phyloP scores from a whole-genome alignment of 2,329 filamentous ascomycete species.

The Apiospora rasikravindrae region DNA sequence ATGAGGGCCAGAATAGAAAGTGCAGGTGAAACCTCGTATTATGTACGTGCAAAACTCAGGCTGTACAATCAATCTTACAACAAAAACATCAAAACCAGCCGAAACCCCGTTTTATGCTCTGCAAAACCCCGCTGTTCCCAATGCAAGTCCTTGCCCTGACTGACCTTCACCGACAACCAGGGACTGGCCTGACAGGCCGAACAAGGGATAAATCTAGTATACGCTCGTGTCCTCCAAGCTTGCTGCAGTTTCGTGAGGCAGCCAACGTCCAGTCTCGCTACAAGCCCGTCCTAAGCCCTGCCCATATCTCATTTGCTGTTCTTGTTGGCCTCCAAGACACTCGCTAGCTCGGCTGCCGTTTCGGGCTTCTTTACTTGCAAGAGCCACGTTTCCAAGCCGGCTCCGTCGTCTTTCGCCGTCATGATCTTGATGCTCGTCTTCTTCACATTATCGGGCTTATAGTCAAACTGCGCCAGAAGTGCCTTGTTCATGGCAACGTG shows the following conservation, averaged over 20 bases:
- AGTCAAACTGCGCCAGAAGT: slow-evolving; percentile 65
- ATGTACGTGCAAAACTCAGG: slow-evolving; percentile 7
- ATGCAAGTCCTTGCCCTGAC: slow-evolving; percentile 7
- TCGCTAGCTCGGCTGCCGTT: slow-evolving; percentile 56
- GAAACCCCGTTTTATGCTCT: slow-evolving; percentile 14
- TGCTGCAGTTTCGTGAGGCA: slow-evolving; percentile 9
- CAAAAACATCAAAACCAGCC: slow-evolving; percentile 15
- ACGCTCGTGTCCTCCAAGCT: slow-evolving; percentile 2
- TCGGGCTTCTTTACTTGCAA: slow-evolving; percentile 68
- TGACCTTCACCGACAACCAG: not conserved
- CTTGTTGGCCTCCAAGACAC: slow-evolving; percentile 59
- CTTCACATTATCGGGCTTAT: slow-evolving; percentile 56
- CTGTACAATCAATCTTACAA: slow-evolving; percentile 14
- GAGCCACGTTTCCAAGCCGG: slow-evolving; percentile 71
- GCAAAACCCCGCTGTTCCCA: slow-evolving; percentile 14
- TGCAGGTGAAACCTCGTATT: not conserved
- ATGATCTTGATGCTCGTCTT: slow-evolving; percentile 64
- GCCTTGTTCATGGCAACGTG: slow-evolving; percentile 74
- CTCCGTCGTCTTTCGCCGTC: slow-evolving; percentile 62
- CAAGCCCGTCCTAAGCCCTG: not conserved
- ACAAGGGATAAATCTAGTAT: slow-evolving; percentile 11
- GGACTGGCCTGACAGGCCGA: not conserved
- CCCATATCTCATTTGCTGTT: slow-evolving; percentile 53
- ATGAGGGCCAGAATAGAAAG: not conserved
- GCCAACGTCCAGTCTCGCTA: not conserved